These are phyloP conservation scores for Musa schizocarpa DNA, from an alignment of 176 grass and related monocot species.

Conservation along the genomic window DNA sequence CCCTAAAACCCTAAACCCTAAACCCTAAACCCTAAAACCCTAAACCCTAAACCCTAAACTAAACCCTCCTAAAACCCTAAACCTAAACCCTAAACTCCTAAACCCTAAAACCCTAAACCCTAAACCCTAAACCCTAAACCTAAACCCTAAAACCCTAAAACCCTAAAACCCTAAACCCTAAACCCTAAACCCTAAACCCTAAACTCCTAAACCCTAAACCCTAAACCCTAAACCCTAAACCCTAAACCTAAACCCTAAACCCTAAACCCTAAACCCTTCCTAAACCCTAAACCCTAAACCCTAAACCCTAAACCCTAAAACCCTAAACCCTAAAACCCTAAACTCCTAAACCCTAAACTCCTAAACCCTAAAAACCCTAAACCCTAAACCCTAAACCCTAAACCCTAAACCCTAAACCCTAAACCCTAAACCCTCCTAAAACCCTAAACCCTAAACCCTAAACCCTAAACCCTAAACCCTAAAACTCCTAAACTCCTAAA, in stretches of 20 bases:
- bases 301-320: background rate
- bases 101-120: background rate
- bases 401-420: background rate
- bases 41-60: background rate
- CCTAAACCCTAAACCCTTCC: background rate
- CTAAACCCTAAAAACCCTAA: background rate
- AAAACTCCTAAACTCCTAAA: too few species aligned
- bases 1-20: slow-evolving; percentile 4
- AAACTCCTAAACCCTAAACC: background rate
- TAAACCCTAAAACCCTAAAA: slow-evolving; percentile 5
- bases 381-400: background rate
- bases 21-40: background rate
- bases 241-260: background rate
- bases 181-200: slow-evolving; percentile 4
- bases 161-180: slow-evolving; percentile 4
- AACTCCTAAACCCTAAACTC: background rate
- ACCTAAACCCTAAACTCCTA: slow-evolving; percentile 4
- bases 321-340: too few species aligned
- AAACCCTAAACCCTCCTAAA: background rate
- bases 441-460: too few species aligned
- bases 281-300: background rate
- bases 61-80: too few species aligned
- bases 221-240: background rate
- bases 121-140: slow-evolving; percentile 4
- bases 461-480: too few species aligned